Conservation (phyloP, 768 basidiomycete genomes). For the Clavulina sp. region DNA sequence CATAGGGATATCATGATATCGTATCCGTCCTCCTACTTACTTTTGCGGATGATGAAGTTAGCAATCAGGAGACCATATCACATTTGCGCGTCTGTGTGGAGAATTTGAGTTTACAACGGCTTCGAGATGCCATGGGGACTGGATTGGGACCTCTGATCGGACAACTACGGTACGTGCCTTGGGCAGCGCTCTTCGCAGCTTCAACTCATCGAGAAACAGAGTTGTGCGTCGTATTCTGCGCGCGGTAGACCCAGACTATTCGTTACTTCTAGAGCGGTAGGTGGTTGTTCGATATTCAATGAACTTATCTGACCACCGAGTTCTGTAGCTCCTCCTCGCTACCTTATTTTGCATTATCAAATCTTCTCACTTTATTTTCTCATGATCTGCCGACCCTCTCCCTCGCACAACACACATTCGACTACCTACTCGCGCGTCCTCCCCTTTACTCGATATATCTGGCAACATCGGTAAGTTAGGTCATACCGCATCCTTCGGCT, state of each 20-base stretch:
- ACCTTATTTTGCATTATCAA: slow-evolving; percentile 79
- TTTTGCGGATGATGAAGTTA: slow-evolving; percentile 39
- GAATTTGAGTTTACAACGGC: slow-evolving; percentile 55
- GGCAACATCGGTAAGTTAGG: slow-evolving; percentile 48
- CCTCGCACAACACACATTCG: slow-evolving; percentile 82
- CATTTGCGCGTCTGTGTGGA: slow-evolving; percentile 22
- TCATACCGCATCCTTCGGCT: not conserved
- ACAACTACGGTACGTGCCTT: slow-evolving; percentile 36
- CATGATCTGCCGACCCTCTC: slow-evolving; percentile 84
- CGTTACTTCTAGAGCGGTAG: slow-evolving; percentile 49
- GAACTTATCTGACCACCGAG: not conserved
- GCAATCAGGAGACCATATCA: slow-evolving; percentile 24
- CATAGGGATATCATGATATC: slow-evolving; percentile 83
- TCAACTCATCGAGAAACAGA: slow-evolving; percentile 21
- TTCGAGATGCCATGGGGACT: slow-evolving; percentile 78
- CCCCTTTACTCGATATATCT: slow-evolving; percentile 73
- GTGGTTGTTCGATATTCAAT: slow-evolving; percentile 12
- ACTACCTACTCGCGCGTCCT: slow-evolving; percentile 69
- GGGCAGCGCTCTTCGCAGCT: slow-evolving; percentile 13
- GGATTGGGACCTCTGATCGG: slow-evolving; percentile 76
- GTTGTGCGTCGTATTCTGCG: slow-evolving; percentile 57
- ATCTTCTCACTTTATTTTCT: slow-evolving; percentile 79
- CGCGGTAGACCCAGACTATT: slow-evolving; percentile 50
- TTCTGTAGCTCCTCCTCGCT: slow-evolving; percentile 45
- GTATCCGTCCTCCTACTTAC: slow-evolving; percentile 69